Evolutionary conservation across 495 filamentous ascomycete genomes (phyloP), one percentile per base, ranked within the genome.

Genomic region (Tuber brumale): DNA sequence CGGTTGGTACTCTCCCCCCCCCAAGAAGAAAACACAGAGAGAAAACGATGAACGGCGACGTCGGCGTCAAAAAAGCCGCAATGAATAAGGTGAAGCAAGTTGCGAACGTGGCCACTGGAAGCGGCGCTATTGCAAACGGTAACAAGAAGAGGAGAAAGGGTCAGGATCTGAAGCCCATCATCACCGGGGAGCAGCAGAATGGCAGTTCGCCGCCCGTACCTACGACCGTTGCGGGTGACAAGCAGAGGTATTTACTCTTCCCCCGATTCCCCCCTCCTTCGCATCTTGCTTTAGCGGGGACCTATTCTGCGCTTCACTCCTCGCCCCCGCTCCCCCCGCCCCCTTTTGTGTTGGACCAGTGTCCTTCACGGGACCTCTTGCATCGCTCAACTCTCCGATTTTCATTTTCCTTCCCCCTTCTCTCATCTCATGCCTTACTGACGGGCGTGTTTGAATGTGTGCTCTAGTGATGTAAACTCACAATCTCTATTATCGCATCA

Each of bases 91-190:
- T 90, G 74, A 93, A 93, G 85, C 89, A 92, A 85, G 91, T 91
- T 84, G 89, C 90, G 61, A 79, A 76, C 57, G 84, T 82, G 39
- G 85, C 85, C 69, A 66, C 57, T 31, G 57, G 57, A 31, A n/a
- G n/a, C 27, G 57, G 57, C 57, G 81, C 84, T 72, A 81, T 80
- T 74, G 84, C 74, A 44, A 91, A 91, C 86, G 89, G 88, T 85
- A 92, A 90, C 81, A 95, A 94, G 88, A 94, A 94, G 87, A 90
- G 92, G 86, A 93, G 92, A 88, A 94, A 94, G 86, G 92, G 89
- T 71, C 89, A 92, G 77, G 92, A 93, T 75, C 83, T 95, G 81
- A 96, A 95, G 85, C 93, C 93, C 78, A 96, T 96, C 86, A 92
- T 95, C 85, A 96, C 93, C 35, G 94, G 89, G 70, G 93, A 96